These are phyloP conservation scores for Meyerozyma sp. DNA, from an alignment of 1,139 yeast species.

Conservation along the genomic window DNA sequence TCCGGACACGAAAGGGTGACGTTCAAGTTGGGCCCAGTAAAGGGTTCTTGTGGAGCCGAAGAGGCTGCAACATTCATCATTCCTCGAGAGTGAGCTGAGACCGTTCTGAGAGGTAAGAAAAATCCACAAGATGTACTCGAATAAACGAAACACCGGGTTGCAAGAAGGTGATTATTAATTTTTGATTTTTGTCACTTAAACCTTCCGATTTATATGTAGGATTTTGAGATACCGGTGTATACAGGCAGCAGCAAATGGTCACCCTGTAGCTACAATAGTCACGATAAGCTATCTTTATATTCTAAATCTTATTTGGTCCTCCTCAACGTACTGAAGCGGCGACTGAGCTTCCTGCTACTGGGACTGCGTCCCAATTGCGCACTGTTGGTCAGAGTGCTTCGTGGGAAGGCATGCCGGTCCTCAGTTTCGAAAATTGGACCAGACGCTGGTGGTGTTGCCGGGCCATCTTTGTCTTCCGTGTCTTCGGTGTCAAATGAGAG, in stretches of 20 bases:
- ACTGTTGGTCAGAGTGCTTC: neutral
- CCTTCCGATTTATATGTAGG: neutral
- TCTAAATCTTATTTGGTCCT: neutral
- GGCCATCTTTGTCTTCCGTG: slow-evolving; percentile 4
- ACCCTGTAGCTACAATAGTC: neutral
- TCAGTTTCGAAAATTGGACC: slow-evolving; percentile 1
- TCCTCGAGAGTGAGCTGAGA: neutral
- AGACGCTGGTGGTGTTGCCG: slow-evolving; percentile 2
- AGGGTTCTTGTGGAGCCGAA: slow-evolving; percentile 22
- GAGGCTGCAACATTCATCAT: slow-evolving; percentile 2
- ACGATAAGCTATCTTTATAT: neutral
- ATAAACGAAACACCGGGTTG: slow-evolving; percentile 1
- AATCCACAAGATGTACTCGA: slow-evolving; percentile 1
- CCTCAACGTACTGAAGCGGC: neutral
- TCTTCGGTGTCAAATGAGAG: slow-evolving; percentile 38
- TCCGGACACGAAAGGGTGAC: slow-evolving; percentile 93
- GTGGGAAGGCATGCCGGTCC: slow-evolving; percentile 3
- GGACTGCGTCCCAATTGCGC: neutral
- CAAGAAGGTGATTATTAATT: slow-evolving; percentile 1
- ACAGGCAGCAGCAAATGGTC: neutral
- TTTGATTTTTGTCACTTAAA: neutral
- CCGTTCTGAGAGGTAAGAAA: neutral
- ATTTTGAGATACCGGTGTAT: neutral
- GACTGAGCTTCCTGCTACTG: neutral
- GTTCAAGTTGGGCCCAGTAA: slow-evolving; percentile 68